Base-by-base conservation (phyloP, 1,284 basidiomycete genomes). In the Ustilago curta region DNA sequence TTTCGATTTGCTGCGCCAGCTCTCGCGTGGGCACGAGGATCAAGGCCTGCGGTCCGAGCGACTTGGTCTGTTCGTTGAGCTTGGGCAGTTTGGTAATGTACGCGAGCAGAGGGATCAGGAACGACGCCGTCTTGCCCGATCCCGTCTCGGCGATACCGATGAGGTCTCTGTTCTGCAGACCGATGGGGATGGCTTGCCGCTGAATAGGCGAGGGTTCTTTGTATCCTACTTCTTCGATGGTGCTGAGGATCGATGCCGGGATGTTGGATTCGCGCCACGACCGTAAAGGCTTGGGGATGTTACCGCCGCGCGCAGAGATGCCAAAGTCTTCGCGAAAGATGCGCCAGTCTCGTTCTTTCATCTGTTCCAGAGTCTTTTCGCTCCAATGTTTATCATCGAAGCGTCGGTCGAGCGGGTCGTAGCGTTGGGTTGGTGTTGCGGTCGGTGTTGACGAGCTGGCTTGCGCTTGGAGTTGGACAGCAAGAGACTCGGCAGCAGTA, bases 271-370 rank as follows among this genome's bases (percentile, higher is more conserved):
- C 96, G 44, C 87, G 85, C 97, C 97, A 99, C 18, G 91, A 92
- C 37, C 96, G 91, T 56, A 99, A 85, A 2, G 96, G 96, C 71
- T 93, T 90, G 6, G 96, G 96, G 63, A 99, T 97, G 71, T 91
- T 89, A 37, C 96, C 96, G 84, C 45, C 94, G 85, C 95, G 87
- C 4, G 94, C 91, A 56, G 93, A 91, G 71, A 99, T 99, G 80
- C 91, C 95, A 87, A 97, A 99, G 86, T 99, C 96, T 86, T 99
- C 96, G 71, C 95, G 88, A 87, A 99, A 99, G 85, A 99, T 99
- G 80, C 96, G 90, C 96, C 96, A 99, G 85, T 99, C 96, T 61
- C 96, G 89, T 80, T 98, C 97, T 83, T 92, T 93, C 97, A 99
- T 98, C 85, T 98, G 94, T 2, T 88, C 85, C 32, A 99, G 87